Conservation (phyloP, 73 alveolate genomes). For the Tetrahymena malaccensis region DNA sequence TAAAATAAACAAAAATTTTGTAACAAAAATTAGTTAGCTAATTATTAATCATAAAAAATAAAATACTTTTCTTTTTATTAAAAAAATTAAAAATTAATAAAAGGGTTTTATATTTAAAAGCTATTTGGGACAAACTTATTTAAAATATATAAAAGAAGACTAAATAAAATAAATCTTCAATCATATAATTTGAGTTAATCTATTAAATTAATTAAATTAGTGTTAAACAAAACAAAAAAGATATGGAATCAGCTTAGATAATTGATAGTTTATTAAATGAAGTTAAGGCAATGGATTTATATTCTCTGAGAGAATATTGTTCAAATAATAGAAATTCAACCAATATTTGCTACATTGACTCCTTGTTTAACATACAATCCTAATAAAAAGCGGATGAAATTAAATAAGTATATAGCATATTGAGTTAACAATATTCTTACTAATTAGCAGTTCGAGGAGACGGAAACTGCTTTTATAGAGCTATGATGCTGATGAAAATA, state of each 20-base stretch:
- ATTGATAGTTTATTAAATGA: not conserved
- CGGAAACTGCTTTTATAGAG: not conserved
- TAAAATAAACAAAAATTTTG: no score
- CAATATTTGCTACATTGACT: not conserved
- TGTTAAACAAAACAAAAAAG: no score
- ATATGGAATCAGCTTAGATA: not conserved
- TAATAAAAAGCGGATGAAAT: not conserved
- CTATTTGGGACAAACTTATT: no score
- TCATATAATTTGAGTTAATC: no score
- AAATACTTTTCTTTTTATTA: not conserved
- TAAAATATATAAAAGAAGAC: no score
- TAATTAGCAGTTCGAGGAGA: not conserved
- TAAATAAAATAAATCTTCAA: no score
- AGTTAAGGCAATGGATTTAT: not conserved
- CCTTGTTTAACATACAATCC: not conserved
- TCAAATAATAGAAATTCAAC: not conserved
- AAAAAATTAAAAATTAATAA: no score
- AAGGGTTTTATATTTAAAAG: not conserved
- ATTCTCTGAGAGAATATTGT: not conserved
- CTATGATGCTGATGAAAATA: not conserved
- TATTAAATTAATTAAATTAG: no score
- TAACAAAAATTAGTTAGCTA: no score
- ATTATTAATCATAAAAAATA: no score
- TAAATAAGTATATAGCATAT: not conserved
- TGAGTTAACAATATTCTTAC: not conserved